Percentiles rank a stretch among this genome's conserved stretches.
Evolutionary conservation across 2,329 filamentous ascomycete genomes (phyloP).

Genomic region (Fonsecaea monophora): DNA sequence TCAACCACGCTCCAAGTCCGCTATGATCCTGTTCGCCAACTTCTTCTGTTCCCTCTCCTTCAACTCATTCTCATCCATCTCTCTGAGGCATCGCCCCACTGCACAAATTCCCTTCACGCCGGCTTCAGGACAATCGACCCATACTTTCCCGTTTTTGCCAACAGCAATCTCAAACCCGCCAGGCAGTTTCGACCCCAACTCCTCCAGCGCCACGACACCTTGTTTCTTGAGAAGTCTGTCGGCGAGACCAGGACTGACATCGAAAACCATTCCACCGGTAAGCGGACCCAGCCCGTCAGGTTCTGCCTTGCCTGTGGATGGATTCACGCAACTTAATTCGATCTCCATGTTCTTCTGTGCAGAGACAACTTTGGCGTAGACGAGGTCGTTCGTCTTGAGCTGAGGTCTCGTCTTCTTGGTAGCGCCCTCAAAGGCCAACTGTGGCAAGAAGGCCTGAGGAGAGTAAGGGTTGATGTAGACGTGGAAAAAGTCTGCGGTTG

Average conservation of each 20-base stretch:
- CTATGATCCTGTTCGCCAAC: constrained; percentile 52
- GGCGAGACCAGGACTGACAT: constrained; percentile 81
- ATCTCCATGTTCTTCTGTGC: constrained; percentile 84
- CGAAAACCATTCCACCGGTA: constrained; percentile 83
- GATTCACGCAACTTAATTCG: constrained; percentile 87
- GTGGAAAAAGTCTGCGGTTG: constrained; percentile 77
- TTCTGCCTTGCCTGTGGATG: constrained; percentile 84
- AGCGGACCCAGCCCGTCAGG: constrained; percentile 85
- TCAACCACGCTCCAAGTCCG: constrained; percentile 46
- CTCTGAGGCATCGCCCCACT: constrained; percentile 77
- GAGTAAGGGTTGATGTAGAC: constrained; percentile 73
- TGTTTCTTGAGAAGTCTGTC: constrained; percentile 73
- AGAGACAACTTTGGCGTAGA: constrained; percentile 84
- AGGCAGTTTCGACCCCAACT: constrained; percentile 75
- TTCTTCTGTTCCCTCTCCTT: constrained; percentile 54
- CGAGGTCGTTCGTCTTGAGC: constrained; percentile 74
- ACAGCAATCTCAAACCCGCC: constrained; percentile 89
- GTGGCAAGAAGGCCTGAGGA: constrained; percentile 73
- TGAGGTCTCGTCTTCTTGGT: constrained; percentile 90
- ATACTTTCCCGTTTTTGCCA: constrained; percentile 88
- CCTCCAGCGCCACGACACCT: constrained; percentile 76
- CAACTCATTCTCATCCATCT: constrained; percentile 67
- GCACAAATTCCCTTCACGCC: constrained; percentile 73
- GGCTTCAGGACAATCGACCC: constrained; percentile 77
- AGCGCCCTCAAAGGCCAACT: constrained; percentile 90